Base-by-base conservation (phyloP, 2,329 filamentous ascomycete genomes). In the Fusarium oxysporum region DNA sequence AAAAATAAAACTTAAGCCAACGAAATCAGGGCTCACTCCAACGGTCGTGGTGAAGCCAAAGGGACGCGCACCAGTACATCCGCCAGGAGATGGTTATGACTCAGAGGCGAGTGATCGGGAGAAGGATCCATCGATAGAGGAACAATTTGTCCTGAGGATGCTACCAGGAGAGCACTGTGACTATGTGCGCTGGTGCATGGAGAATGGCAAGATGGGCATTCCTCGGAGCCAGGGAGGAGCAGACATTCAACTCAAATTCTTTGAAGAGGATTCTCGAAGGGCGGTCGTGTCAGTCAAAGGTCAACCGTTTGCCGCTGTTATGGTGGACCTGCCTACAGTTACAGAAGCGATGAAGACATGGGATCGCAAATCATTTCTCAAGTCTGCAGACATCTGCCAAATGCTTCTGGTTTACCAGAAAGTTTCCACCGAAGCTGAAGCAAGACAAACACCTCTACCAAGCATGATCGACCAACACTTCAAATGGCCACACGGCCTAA, bases 41-140 rank as follows among this genome's bases (percentile, higher is more conserved):
- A 78, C 76, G 54, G 68, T 85, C 25, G 82, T 84, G 50, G 80
- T 93, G 64, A 92, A 91, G 77, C 85, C 90, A 54, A 90, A 91
- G 75, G 92, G 92, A n/a, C 88, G 90, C 71, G 86, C 89, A 3
- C 92, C 93, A 11, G 85, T 88, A 37, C 89, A 93, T 71, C 91
- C 91, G 9, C 89, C 90, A 3, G 96, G 96, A 57, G 94, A 97
- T 62, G 96, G 96, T 12, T 99, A 98, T 82, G 96, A 99, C 80
- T 98, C 95, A 6, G 96, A 98, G 82, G 94, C 95, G 17, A 96
- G 95, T 62, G 96, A 98, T 79, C 90, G 92, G 19, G 96, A 99
- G 81, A 83, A 86, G 14, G 96, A 99, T 78, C 96, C 96, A 1
- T 88, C 92, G 2, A 93, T 97, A 68, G 96, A 98, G 81, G 93